Evolutionary conservation across 2,329 filamentous ascomycete species (phyloP), one percentile per base, ranked within the genome.

Genomic region (Tolypocladium pustulatum): DNA sequence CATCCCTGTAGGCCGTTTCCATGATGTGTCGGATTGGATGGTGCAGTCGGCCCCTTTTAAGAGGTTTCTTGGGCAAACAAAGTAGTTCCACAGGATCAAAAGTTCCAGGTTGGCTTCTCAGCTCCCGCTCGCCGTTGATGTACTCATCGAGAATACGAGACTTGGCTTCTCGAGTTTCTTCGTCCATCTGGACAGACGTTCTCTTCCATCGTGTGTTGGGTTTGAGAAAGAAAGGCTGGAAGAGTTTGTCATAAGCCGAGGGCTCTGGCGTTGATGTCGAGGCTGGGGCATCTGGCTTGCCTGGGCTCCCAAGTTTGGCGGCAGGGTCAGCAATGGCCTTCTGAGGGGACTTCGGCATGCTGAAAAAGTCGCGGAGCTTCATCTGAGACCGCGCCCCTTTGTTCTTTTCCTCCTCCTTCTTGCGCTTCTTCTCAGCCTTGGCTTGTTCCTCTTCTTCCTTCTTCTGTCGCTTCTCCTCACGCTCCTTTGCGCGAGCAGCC

Each of bases 161-260:
- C 69, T 81, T 85, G 56, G 67, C 73, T n/a, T 76, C 68, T 32
- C 78, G 75, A 0, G 82, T 81, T 60, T 84, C 77, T 1, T 79
- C 69, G 63, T 90, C 85, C 69, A 86, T 78, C 43, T 78, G 70
- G 34, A 83, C 83, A 2, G 76, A 77, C 55, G 78, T 74, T 0
- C 80, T 78, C 0, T 91, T 91, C 57, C 97, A 65, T n/a, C 74
- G 82, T 1, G 90, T 88, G 66, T 90, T 81, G 3, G 85, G 79
- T 60, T 90, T 88, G 53, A 94, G 68, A 62, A 88, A 92, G 71
- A 97, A 97, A 0, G 89, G 86, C 37, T 91, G 81, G 67, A 97
- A 97, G 40, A 80, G 76, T 64, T 84, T 85, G 22, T 88, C 76
- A 64, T 90, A 92, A 52, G 83, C 79, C 0, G 81, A 79, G 55